phyloP scores from a whole-genome alignment of 75 land plant genomes.

The Adiantum capillusveneris region DNA sequence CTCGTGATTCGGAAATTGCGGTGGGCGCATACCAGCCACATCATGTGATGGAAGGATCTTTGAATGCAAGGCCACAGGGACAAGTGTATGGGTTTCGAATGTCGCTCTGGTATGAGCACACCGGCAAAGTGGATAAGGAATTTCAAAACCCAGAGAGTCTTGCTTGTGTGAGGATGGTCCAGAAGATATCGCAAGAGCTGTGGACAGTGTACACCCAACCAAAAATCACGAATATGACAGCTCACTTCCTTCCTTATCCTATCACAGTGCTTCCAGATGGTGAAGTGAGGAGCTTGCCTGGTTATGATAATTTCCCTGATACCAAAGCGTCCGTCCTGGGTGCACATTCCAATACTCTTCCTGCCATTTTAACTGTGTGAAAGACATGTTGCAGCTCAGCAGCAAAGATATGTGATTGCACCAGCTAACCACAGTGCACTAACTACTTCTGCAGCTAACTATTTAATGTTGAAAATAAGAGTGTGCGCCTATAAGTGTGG shows the following conservation, averaged over 20 bases:
- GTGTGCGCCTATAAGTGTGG: too few relatives aligned
- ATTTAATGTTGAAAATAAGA: too few relatives aligned
- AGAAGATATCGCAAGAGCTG: conserved; percentile 31
- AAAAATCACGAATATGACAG: conserved; percentile 44
- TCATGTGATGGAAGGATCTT: neutral
- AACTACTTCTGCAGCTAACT: too few relatives aligned
- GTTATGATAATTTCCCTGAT: conserved; percentile 41
- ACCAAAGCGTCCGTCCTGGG: conserved; percentile 44
- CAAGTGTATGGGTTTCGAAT: conserved; percentile 51
- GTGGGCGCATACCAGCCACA: conserved; percentile 72
- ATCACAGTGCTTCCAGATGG: conserved; percentile 38
- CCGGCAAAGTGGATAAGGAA: conserved; percentile 20
- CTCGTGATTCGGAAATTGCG: conserved; percentile 76
- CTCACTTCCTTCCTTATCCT: conserved; percentile 60
- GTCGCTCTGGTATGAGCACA: conserved; percentile 85
- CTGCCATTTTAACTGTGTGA: conserved; percentile 54
- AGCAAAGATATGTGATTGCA: too few relatives aligned
- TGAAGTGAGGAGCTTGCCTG: conserved; percentile 13
- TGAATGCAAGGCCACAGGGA: conserved; percentile 3
- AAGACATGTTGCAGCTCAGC: too few relatives aligned
- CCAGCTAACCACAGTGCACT: too few relatives aligned
- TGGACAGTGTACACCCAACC: conserved; percentile 44
- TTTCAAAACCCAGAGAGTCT: conserved; percentile 39
- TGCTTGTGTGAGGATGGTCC: conserved; percentile 45
- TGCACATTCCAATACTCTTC: conserved; percentile 31